Base-by-base conservation (phyloP, 2,329 filamentous ascomycete species). In the Aspergillus sergii region DNA sequence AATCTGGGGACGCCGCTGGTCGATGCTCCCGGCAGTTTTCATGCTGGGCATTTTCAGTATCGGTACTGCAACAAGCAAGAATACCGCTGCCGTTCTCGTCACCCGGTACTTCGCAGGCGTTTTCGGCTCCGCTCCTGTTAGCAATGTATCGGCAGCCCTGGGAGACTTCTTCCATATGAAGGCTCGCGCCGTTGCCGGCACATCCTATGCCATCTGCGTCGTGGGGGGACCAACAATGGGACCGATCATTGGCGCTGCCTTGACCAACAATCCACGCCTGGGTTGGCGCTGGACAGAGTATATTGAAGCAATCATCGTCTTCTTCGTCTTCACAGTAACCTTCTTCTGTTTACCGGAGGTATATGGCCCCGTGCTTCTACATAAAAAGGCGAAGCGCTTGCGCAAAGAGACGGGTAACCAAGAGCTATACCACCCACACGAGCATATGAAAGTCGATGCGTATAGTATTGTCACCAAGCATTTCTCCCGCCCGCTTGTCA, bases 21-120 rank as follows among this genome's bases (percentile, higher is more conserved):
- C 76, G 19, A 80, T 84, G 70, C 71, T 83, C 8, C 79, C 79
- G 4, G 75, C 80, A 1, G 74, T 84, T 53, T 72, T 79, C 21
- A 68, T 76, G 10, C 73, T 83, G 14, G 80, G 71, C 1, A 62
- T 83, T 11, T 84, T 84, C 69, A 81, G 78, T 21, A 80, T 85
- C 59, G 81, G 78, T 6, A 79, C 79, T 1, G 82, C 80, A 3
- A 75, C 69, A 11, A 80, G 75, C 66, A 73, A 72, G 62, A 78
- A 75, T 58, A 72, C 78, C 1, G 68, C 71, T 4, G 71, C 72
- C 1, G 64, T 82, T 8, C 76, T 81, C 64, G 65, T 81, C 58
- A 80, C 75, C 4, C 73, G 82, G 2, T 83, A 82, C 70, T 81
- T 84, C 62, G 77, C 67, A 12, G 81, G 81, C 4, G 65, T 82